phyloP scores from a whole-genome alignment of 1,139 yeast species.

The Taphrina confusa region DNA sequence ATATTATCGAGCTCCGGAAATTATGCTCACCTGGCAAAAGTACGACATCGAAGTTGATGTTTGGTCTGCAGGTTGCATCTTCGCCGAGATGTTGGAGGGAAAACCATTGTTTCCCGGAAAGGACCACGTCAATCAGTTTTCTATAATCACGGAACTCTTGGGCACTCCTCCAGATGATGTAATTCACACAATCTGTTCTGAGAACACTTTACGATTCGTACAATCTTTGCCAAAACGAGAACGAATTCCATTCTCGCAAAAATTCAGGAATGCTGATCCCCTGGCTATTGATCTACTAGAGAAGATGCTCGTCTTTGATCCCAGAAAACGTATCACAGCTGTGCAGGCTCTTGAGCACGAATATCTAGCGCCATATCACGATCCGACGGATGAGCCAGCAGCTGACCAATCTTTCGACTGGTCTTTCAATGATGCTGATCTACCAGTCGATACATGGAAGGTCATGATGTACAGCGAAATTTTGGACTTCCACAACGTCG shows the following conservation, averaged over 20 bases:
- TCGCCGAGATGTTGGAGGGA: slow-evolving; percentile 99
- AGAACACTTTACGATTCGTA: slow-evolving; percentile 90
- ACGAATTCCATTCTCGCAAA: slow-evolving; percentile 79
- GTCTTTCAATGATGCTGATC: slow-evolving; percentile 97
- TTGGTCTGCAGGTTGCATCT: slow-evolving; percentile 99
- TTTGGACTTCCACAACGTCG: slow-evolving; percentile 86
- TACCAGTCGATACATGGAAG: slow-evolving; percentile 98
- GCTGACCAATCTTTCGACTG: slow-evolving; percentile 94
- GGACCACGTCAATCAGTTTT: slow-evolving; percentile 97
- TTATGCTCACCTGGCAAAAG: slow-evolving; percentile 99
- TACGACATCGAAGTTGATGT: slow-evolving; percentile 98
- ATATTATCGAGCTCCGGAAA: slow-evolving; percentile 97
- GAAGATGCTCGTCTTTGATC: slow-evolving; percentile 91
- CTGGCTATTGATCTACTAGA: slow-evolving; percentile 87
- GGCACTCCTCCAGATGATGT: slow-evolving; percentile 98
- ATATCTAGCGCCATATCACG: slow-evolving; percentile 95
- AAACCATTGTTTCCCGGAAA: slow-evolving; percentile 97
- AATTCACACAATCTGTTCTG: slow-evolving; percentile 92
- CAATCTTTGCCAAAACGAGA: slow-evolving; percentile 91
- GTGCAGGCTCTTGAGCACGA: slow-evolving; percentile 87
- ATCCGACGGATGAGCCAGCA: slow-evolving; percentile 94
- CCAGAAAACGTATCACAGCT: slow-evolving; percentile 89
- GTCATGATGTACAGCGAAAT: slow-evolving; percentile 99
- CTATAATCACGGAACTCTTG: slow-evolving; percentile 89
- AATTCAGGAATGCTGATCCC: slow-evolving; percentile 76